Evolutionary conservation across 139 green algal genomes (phyloP).

Genomic region (Haematococcus lacustris): DNA sequence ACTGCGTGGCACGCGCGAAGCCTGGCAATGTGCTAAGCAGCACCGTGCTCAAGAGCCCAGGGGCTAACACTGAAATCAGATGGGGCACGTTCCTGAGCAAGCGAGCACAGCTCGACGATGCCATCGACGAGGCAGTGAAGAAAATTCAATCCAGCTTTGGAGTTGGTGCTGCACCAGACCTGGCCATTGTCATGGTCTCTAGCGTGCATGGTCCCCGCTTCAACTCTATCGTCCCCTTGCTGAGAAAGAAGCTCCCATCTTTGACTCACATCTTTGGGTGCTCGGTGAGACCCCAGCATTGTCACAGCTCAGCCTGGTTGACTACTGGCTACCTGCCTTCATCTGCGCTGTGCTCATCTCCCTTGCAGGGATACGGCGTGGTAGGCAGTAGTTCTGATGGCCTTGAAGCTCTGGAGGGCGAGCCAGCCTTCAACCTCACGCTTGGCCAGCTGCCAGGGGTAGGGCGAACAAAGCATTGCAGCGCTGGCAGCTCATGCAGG

Average conservation of each 20-base stretch:
- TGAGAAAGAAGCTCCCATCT: slow-evolving; percentile 25
- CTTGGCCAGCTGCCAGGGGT: slow-evolving; percentile 33
- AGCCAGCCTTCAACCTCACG: slow-evolving; percentile 27
- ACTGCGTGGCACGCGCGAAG: no score
- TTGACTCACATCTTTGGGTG: slow-evolving; percentile 33
- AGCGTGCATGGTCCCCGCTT: slow-evolving; percentile 17
- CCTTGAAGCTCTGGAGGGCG: slow-evolving; percentile 28
- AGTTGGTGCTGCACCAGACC: slow-evolving; percentile 6
- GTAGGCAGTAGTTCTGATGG: slow-evolving; percentile 24
- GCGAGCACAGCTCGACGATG: background rate
- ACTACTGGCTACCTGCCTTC: background rate
- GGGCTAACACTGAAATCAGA: slow-evolving; percentile 3
- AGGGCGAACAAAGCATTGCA: background rate
- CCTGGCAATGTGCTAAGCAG: no score
- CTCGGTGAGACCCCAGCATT: slow-evolving; percentile 21
- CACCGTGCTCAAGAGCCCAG: background rate
- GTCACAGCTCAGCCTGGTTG: background rate
- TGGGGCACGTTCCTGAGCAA: slow-evolving; percentile 13
- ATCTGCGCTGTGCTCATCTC: background rate
- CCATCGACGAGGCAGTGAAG: slow-evolving; percentile 11
- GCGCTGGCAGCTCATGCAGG: background rate
- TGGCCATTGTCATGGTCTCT: slow-evolving; percentile 38
- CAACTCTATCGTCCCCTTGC: slow-evolving; percentile 26
- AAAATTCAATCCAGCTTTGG: slow-evolving; percentile 13
- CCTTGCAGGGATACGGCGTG: slow-evolving; percentile 32